Conservation (phyloP, 257 asterid genomes). For the Capsicum rhomboideum region DNA sequence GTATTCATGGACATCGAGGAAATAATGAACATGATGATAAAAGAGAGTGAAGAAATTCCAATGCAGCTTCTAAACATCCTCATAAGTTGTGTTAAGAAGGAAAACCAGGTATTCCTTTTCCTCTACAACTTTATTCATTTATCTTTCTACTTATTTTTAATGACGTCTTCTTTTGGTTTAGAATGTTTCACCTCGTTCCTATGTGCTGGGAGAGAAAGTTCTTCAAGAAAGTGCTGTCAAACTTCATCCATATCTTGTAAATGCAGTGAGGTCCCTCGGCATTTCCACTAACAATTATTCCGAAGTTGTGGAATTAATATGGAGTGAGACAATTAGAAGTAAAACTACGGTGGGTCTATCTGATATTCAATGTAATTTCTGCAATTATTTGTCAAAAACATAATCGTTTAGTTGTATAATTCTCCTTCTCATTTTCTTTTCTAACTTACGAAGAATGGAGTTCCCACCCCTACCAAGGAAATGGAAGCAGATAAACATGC, state of each 20-base stretch:
- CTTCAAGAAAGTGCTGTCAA: slow-evolving; percentile 4
- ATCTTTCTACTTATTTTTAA: not conserved
- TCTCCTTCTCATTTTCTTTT: not conserved
- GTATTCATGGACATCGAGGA: slow-evolving; percentile 35
- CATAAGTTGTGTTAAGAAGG: slow-evolving; percentile 42
- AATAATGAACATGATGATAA: slow-evolving; percentile 41
- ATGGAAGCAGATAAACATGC: not conserved
- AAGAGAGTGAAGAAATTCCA: slow-evolving; percentile 46
- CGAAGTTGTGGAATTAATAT: slow-evolving; percentile 9
- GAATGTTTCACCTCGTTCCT: slow-evolving; percentile 11
- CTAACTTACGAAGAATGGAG: not conserved
- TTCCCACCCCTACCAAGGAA: not conserved
- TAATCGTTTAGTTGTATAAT: not conserved
- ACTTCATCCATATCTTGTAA: slow-evolving; percentile 3
- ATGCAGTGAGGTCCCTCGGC: slow-evolving; percentile 4
- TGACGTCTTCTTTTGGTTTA: slow-evolving; percentile 6
- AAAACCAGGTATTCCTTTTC: slow-evolving; percentile 30
- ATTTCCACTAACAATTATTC: not conserved
- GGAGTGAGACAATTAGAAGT: not conserved
- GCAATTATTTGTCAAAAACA: not conserved
- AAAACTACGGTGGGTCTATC: slow-evolving; percentile 6
- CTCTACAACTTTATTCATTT: not conserved
- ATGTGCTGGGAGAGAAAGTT: slow-evolving; percentile 13
- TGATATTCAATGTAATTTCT: not conserved
- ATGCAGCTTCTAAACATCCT: slow-evolving; percentile 43